A percentile compares a stretch with the other conserved stretches of the same genome.
phyloP scores from a whole-genome alignment of 805 yeast genomes.

The Candida ipomoeae region DNA sequence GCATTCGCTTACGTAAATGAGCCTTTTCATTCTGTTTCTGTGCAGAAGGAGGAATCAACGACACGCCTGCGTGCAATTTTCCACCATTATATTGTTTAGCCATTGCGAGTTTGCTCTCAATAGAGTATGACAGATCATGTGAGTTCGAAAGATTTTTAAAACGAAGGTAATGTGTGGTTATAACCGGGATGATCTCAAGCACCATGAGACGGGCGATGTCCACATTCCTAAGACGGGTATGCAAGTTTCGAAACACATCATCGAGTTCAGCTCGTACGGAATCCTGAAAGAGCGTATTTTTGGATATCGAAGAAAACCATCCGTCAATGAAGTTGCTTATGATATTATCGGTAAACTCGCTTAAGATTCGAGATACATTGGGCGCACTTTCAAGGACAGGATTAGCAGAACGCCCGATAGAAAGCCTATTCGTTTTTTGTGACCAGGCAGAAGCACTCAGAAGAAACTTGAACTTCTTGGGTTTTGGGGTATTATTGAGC shows the following conservation, averaged over 20 bases:
- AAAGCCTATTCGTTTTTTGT: neutral
- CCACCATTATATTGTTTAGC: constrained; percentile 48
- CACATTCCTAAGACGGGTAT: constrained; percentile 35
- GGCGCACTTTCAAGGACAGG: neutral
- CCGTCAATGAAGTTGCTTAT: constrained; percentile 49
- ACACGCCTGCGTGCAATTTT: constrained; percentile 56
- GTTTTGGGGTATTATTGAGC: neutral
- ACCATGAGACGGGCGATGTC: constrained; percentile 60
- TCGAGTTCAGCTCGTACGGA: constrained; percentile 44
- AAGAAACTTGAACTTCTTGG: neutral
- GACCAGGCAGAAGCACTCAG: neutral
- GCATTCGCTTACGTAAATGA: constrained; percentile 45
- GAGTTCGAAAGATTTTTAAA: constrained; percentile 29
- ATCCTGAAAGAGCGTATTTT: constrained; percentile 27
- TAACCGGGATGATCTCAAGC: constrained; percentile 54
- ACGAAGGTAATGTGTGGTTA: constrained; percentile 59
- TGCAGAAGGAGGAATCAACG: constrained; percentile 27
- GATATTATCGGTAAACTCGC: constrained; percentile 46
- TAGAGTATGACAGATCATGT: constrained; percentile 21
- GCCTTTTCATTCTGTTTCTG: constrained; percentile 37
- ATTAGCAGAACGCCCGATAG: neutral
- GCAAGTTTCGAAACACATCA: constrained; percentile 38
- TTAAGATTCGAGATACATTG: constrained; percentile 49
- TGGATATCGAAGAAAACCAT: constrained; percentile 52
- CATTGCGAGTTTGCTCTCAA: constrained; percentile 38